Base-by-base conservation (phyloP, 2,329 filamentous ascomycete species). In the Phyllosticta capitalensis region DNA sequence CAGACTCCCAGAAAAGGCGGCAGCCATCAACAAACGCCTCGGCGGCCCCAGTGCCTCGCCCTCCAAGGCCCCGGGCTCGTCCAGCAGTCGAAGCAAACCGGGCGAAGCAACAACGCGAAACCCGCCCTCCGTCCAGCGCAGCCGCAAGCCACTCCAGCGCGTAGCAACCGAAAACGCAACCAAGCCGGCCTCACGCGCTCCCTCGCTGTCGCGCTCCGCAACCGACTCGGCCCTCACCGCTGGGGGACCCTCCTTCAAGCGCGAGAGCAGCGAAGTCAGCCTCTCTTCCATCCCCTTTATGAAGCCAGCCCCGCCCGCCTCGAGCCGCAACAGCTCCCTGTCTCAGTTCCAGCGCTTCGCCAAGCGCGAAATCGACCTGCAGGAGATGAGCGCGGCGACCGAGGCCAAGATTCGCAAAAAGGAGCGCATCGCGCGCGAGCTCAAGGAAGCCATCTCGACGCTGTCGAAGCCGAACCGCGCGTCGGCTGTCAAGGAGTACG, bases 381-480 rank as follows among this genome's bases (percentile, higher is more conserved):
- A 74, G 58, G 80, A 79, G 64, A 76, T 80, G 63, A 78, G 77
- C 26, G 79, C 76, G 38, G 71, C 78, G 28, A 79, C 79, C 1
- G 82, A 85, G 59, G 69, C 75, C 1, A 89, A 83, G 71, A 78
- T 82, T 30, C 83, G 77, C 65, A 88, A 83, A 69, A 86, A 87
- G 67, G 85, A 84, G 2, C 73, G 81, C 21, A 79, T 90, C 1
- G 84, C 90, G 54, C 83, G 85, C 26, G 86, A 91, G 67, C 73
- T 92, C 33, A 83, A 84, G 64, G 83, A 89, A 61, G 89, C 89
- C 9, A 92, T 94, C 55, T 82, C 82, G 5, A 81, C 85, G 9
- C 71, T 92, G 50, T 86, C 88, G 69, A 90, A 86, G 71, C 89
- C 89, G 0, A 91, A 92, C 66, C 82, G 89, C 52, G 81, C 83